A percentile compares a stretch with the other conserved stretches of the same genome.
Conservation (phyloP, 352 stramenopile species). For the Globisporangium rhizosaccharum region DNA sequence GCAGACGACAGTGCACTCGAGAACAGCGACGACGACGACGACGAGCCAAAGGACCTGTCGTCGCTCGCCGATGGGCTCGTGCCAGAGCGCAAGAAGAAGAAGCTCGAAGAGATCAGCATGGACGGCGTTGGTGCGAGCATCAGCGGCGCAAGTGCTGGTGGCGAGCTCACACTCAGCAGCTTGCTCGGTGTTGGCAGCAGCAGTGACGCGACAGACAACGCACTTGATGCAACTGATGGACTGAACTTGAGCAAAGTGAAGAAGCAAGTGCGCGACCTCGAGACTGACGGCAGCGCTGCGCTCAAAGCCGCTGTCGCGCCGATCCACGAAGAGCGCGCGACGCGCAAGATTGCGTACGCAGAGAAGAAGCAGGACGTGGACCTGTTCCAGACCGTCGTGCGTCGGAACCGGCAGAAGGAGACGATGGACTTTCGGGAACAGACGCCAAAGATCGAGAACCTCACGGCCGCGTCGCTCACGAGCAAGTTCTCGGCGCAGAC, state of each 20-base stretch:
- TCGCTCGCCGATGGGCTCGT: constrained; percentile 50
- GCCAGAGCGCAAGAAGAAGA: constrained; percentile 41
- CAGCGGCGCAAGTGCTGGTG: constrained; percentile 7
- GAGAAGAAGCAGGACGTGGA: constrained; percentile 87
- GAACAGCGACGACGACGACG: constrained; percentile 33
- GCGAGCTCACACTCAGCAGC: constrained; percentile 35
- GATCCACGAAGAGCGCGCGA: constrained; percentile 81
- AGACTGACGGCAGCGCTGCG: constrained; percentile 47
- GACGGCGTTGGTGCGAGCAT: constrained; percentile 18
- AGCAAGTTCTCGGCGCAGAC: constrained; percentile 93
- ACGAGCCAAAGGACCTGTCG: constrained; percentile 41
- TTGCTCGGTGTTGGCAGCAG: constrained; percentile 20
- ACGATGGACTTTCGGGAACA: constrained; percentile 94
- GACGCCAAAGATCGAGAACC: constrained; percentile 62
- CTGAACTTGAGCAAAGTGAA: constrained; percentile 58
- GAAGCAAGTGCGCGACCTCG: constrained; percentile 67
- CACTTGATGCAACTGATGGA: constrained; percentile 18
- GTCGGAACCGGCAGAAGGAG: constrained; percentile 91
- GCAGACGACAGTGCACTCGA: constrained; percentile 21
- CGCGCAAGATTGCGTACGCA: constrained; percentile 88
- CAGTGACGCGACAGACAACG: constrained; percentile 16
- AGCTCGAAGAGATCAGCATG: constrained; percentile 45
- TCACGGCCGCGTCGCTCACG: constrained; percentile 82
- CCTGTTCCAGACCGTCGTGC: constrained; percentile 87
- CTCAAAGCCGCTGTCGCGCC: constrained; percentile 63